Evolutionary conservation across 805 yeast species (phyloP), one percentile per base, ranked within the genome.

Genomic region (Candida ponderosae): DNA sequence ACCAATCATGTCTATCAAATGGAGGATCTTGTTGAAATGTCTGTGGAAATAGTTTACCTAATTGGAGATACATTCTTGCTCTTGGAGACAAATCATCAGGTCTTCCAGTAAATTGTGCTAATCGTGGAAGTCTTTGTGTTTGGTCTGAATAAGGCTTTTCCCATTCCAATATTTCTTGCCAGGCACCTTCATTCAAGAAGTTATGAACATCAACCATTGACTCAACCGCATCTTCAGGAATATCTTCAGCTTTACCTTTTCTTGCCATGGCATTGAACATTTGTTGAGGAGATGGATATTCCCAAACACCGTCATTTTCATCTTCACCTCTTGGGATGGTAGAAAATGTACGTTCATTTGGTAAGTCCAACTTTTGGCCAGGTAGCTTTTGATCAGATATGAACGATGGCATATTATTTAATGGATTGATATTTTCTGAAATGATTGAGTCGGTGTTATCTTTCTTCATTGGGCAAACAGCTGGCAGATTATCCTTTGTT

Each of bases 1-100:
- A 83, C 99, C 99, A 93, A 63, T 93, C 99, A 53, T 93, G 99
- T 58, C 99, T 78, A 60, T 93, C 99, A 53, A 93, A 93, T 6
- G 99, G 99, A 4, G 95, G 86, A 44, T 81, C 81, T 1, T 79
- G 62, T 42, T 77, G 80, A 62, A 76, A 90, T 10, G 70, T 67
- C 14, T 69, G 63, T 1, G 98, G 97, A 65, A 81, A 82, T 2
- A 79, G 19, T 46, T 74, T 70, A 11, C 90, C 80, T 46, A 93
- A 58, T 38, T 63, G 56, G 47, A 82, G 73, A 53, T 79, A 78
- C 63, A 75, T 60, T 45, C 73, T 68, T 0, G 97, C 97, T 32
- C 94, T 70, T 13, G 99, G 99, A 2, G 89, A 76, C 47, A 84
- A 53, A 40, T 87, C 89, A 46, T 81, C 74, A 1, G 98, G 97